Evolutionary conservation across 306 rosid genomes (phyloP).

Genomic region (Albizia julibrissin): DNA sequence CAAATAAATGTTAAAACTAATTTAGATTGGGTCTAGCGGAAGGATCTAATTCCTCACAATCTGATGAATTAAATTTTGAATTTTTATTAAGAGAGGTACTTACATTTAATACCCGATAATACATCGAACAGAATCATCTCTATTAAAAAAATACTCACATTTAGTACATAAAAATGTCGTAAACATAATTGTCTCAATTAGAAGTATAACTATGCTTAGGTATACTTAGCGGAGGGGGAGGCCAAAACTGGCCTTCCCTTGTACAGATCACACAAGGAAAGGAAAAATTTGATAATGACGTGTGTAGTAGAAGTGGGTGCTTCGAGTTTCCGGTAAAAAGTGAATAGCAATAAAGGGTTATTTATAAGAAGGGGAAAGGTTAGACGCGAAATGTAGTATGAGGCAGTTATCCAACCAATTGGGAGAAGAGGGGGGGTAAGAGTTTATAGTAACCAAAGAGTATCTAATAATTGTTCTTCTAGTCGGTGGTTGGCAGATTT

Average conservation of each 20-base stretch:
- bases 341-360: neutral
- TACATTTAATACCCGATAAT: too few relatives aligned
- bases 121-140: rapidly evolving
- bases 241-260: neutral
- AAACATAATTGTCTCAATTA: too few relatives aligned
- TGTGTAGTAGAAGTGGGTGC: neutral
- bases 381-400: neutral
- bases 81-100: too few relatives aligned
- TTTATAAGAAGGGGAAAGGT: neutral
- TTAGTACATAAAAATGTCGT: rapidly evolving
- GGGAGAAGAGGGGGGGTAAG: neutral
- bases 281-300: neutral
- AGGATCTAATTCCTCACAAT: too few relatives aligned
- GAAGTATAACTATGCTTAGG: too few relatives aligned
- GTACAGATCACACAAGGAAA: neutral
- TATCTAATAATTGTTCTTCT: neutral
- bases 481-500: neutral
- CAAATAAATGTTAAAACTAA: neutral
- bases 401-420: neutral
- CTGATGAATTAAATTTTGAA: too few relatives aligned
- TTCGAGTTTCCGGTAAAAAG: neutral
- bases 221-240: too few relatives aligned
- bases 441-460: neutral
- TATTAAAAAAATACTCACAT: too few relatives aligned
- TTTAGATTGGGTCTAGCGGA: too few relatives aligned